Conservation (phyloP, 805 yeast species). For the Cyberlindnera mississippiensis region DNA sequence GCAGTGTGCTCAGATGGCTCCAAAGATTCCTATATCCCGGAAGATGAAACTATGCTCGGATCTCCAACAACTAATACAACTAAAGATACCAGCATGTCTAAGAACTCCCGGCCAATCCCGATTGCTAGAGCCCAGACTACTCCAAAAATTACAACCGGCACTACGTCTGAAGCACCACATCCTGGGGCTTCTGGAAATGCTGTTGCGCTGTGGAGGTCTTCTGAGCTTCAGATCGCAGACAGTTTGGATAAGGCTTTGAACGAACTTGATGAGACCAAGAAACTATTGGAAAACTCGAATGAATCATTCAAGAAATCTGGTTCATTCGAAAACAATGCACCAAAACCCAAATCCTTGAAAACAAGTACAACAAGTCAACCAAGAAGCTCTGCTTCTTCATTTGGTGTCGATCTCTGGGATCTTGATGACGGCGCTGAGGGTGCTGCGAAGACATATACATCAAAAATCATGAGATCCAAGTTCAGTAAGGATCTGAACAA, state of each 20-base stretch:
- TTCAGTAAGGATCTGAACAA: slow-evolving; percentile 7
- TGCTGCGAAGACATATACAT: neutral
- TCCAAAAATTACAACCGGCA: no score
- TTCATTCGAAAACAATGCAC: no score
- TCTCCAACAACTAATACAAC: slow-evolving; percentile 21
- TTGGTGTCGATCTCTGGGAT: slow-evolving; percentile 26
- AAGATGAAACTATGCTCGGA: slow-evolving; percentile 12
- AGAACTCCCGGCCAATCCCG: slow-evolving; percentile 15
- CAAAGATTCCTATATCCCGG: slow-evolving; percentile 11
- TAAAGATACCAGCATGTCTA: slow-evolving; percentile 21
- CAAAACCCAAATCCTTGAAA: no score
- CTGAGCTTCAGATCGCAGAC: slow-evolving; percentile 11
- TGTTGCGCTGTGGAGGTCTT: neutral
- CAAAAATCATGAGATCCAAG: slow-evolving; percentile 1
- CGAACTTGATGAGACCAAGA: neutral
- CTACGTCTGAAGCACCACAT: no score
- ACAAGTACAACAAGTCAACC: neutral
- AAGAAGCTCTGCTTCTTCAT: neutral
- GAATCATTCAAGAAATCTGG: no score
- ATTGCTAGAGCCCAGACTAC: slow-evolving; percentile 19
- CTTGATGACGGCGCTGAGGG: slow-evolving; percentile 11
- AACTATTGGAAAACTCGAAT: neutral
- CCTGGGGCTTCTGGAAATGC: no score
- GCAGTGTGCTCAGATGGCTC: neutral
- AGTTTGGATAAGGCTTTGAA: slow-evolving; percentile 9